These are phyloP conservation scores for Teunomyces pallodes DNA, from an alignment of 805 yeast species.

Conservation along the genomic window DNA sequence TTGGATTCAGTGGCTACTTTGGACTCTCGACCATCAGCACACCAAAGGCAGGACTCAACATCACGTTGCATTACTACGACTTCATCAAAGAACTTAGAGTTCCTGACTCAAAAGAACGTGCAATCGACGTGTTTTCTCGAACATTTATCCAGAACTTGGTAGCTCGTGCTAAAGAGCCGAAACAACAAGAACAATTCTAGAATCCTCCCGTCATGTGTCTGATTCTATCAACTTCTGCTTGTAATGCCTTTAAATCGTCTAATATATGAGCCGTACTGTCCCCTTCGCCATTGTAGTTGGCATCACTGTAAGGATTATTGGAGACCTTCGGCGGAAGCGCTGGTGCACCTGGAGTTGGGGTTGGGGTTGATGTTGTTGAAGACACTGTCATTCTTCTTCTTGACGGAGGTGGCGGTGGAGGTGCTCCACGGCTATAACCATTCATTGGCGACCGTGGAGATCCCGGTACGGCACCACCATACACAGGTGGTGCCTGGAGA, in stretches of 20 bases:
- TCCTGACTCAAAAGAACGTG: neutral
- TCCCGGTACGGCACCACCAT: constrained; percentile 10
- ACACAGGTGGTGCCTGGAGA: constrained; percentile 1
- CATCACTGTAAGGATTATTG: constrained; percentile 6
- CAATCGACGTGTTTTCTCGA: constrained; percentile 1
- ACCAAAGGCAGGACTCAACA: constrained; percentile 14
- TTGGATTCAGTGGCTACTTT: constrained; percentile 13
- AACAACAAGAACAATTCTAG: constrained; percentile 9
- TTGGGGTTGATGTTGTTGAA: constrained; percentile 6
- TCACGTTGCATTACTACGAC: constrained; percentile 11
- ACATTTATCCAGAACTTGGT: neutral
- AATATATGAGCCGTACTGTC: constrained; percentile 51
- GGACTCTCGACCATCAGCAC: constrained; percentile 13
- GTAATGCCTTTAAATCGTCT: constrained; percentile 64
- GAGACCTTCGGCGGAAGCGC: constrained; percentile 2
- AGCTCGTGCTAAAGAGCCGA: neutral
- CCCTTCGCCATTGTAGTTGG: constrained; percentile 6
- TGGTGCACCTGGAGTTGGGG: constrained; percentile 20
- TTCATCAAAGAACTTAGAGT: constrained; percentile 6
- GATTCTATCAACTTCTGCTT: constrained; percentile 65
- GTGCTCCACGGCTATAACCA: constrained; percentile 11
- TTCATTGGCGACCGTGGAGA: constrained; percentile 25
- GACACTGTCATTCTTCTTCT: constrained; percentile 26
- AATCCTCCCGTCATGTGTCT: constrained; percentile 46
- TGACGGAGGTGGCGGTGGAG: constrained; percentile 45